Conservation (phyloP, 495 filamentous ascomycete species). For the Paragyromitra xinjiangensis region DNA sequence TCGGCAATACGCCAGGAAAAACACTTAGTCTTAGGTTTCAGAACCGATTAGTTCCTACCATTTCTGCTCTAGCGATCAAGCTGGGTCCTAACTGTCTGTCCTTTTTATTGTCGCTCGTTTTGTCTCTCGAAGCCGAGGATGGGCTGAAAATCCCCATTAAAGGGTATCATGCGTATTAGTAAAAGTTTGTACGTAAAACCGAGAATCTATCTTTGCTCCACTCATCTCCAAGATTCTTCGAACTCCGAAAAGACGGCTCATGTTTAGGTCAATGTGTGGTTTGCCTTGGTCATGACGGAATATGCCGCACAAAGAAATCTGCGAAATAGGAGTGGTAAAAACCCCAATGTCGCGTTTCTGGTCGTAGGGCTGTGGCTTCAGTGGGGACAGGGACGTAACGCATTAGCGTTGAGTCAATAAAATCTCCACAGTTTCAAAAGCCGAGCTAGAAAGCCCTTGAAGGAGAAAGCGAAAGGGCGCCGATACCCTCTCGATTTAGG, state of each 20-base stretch:
- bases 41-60: no score
- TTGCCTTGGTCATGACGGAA: background rate
- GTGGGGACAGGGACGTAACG: background rate
- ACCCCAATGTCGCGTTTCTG: background rate
- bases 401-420: background rate
- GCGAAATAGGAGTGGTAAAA: constrained; percentile 11
- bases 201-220: background rate
- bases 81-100: no score
- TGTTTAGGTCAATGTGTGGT: constrained; percentile 9
- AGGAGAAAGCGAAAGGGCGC: background rate
- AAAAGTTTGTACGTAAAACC: background rate
- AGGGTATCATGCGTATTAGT: background rate
- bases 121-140: no score
- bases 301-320: background rate
- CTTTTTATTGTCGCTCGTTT: no score
- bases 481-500: background rate
- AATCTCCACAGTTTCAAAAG: background rate
- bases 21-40: no score
- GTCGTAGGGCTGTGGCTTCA: background rate
- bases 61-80: no score
- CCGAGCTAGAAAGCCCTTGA: background rate
- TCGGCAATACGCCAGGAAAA: no score
- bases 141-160: background rate
- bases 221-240: background rate
- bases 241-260: background rate